phyloP scores from a whole-genome alignment of 495 filamentous ascomycete species.

The Umbilicaria muhlenbergii region DNA sequence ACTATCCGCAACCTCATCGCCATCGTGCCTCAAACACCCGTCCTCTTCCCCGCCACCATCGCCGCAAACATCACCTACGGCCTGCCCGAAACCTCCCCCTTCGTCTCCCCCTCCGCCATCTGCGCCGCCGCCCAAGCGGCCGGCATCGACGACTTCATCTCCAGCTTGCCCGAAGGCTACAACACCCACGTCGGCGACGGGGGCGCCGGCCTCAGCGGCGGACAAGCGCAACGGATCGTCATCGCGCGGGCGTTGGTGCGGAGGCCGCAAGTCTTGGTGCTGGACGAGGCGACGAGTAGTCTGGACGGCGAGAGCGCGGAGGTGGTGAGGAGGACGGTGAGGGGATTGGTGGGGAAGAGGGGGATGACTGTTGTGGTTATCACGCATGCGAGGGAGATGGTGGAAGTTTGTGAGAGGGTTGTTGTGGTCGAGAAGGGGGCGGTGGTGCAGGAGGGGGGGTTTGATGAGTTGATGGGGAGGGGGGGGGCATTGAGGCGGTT shows the following conservation, averaged over 20 bases:
- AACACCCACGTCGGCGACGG: slow-evolving; percentile 63
- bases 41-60: slow-evolving; percentile 62
- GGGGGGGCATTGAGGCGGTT: slow-evolving; percentile 27
- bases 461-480: slow-evolving; percentile 31
- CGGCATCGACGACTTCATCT: slow-evolving; percentile 69
- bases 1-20: slow-evolving; percentile 53
- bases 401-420: slow-evolving; percentile 55
- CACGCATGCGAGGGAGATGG: slow-evolving; percentile 72
- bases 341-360: slow-evolving; percentile 24
- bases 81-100: slow-evolving; percentile 25
- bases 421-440: slow-evolving; percentile 52
- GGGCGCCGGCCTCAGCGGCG: slow-evolving; percentile 59
- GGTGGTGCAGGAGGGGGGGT: slow-evolving; percentile 44
- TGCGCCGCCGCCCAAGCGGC: slow-evolving; percentile 47
- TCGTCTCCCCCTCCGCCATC: slow-evolving; percentile 25
- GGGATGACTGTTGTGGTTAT: slow-evolving; percentile 47
- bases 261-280: slow-evolving; percentile 50
- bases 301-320: slow-evolving; percentile 59
- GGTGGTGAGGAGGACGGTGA: slow-evolving; percentile 48
- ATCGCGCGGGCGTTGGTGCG: slow-evolving; percentile 71
- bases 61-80: slow-evolving; percentile 73
- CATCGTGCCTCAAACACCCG: slow-evolving; percentile 62
- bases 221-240: slow-evolving; percentile 68
- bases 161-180: slow-evolving; percentile 57
- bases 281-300: slow-evolving; percentile 80